phyloP scores from a whole-genome alignment of 306 rosid genomes.

The Pueraria montana region DNA sequence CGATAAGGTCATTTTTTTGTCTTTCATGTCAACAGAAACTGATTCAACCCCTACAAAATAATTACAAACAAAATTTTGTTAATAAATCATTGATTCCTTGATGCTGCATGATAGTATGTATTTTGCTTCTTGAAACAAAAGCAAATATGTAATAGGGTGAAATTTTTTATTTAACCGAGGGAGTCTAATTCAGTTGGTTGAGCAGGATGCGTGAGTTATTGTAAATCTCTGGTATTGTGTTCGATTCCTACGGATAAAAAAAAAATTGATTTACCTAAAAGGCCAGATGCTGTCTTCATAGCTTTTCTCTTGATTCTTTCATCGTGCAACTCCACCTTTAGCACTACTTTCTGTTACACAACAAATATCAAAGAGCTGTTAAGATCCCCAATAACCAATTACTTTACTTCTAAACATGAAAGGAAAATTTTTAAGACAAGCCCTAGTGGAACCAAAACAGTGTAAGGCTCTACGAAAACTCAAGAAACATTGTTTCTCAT shows the following conservation, averaged over 20 bases:
- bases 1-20: slow-evolving; percentile 58
- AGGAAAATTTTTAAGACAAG: too few relatives aligned
- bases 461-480: too few relatives aligned
- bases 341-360: slow-evolving; percentile 62
- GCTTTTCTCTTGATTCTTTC: slow-evolving; percentile 59
- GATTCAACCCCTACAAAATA: slow-evolving; percentile 66
- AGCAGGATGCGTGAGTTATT: too few relatives aligned
- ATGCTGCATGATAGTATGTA: background rate
- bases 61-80: background rate
- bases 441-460: too few relatives aligned
- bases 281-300: slow-evolving; percentile 61
- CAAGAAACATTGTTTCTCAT: background rate
- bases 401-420: background rate
- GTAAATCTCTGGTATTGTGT: too few relatives aligned
- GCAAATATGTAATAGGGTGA: background rate
- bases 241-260: too few relatives aligned
- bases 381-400: background rate
- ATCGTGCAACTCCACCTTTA: slow-evolving; percentile 54
- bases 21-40: slow-evolving; percentile 60
- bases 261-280: slow-evolving; percentile 60
- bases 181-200: too few relatives aligned
- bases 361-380: background rate
- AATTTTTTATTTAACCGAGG: too few relatives aligned
- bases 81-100: background rate
- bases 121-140: background rate